Evolutionary conservation across 164 flowering plant genomes (phyloP).

Genomic region (Tinospora cordifolia): DNA sequence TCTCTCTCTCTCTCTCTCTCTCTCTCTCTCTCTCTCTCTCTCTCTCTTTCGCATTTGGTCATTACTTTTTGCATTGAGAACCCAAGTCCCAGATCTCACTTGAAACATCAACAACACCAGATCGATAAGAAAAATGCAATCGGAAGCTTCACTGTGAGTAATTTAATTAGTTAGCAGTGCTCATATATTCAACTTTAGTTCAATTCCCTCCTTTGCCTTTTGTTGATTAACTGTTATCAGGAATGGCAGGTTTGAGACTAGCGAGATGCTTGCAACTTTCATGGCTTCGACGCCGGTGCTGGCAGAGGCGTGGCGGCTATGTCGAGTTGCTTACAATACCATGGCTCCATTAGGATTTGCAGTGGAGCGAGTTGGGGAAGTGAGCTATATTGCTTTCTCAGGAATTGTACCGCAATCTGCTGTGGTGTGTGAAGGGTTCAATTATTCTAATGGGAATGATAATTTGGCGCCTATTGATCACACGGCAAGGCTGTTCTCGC

Average conservation of each 20-base stretch:
- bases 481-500: conserved; percentile 23
- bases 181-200: neutral
- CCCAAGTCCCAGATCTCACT: neutral
- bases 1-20: neutral
- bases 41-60: neutral
- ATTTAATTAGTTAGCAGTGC: neutral
- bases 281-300: conserved; percentile 57
- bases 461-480: conserved; percentile 25
- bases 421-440: conserved; percentile 9
- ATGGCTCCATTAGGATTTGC: conserved; percentile 24
- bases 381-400: conserved; percentile 50
- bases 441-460: conserved; percentile 11
- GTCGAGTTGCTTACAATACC: conserved; percentile 41
- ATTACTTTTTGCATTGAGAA: neutral
- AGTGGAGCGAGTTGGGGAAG: conserved; percentile 24
- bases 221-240: neutral
- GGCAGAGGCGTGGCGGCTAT: conserved; percentile 46
- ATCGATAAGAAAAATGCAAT: neutral
- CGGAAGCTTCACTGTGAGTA: conserved; percentile 7
- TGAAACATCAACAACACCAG: neutral
- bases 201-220: neutral
- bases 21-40: neutral
- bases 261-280: conserved; percentile 51
- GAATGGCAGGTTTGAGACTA: conserved; percentile 54
- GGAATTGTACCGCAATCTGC: conserved; percentile 20